These are phyloP conservation scores for Beta corolliflora DNA, from an alignment of 179 eudicot species.

Conservation along the genomic window DNA sequence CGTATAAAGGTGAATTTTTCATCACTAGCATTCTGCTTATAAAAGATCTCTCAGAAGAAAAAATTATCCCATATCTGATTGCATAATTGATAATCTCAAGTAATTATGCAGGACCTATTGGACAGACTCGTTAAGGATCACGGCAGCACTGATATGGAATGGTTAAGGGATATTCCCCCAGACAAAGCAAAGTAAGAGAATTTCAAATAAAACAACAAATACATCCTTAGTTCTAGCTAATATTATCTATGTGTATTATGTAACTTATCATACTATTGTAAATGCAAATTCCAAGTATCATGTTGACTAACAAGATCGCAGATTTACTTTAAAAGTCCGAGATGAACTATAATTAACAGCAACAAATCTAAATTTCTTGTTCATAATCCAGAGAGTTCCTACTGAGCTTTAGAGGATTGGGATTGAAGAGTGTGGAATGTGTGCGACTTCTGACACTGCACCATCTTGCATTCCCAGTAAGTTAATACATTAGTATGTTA, in stretches of 20 bases:
- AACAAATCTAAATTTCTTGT: slow-evolving; percentile 10
- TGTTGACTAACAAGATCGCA: neutral
- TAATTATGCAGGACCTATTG: slow-evolving; percentile 61
- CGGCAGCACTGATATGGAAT: slow-evolving; percentile 80
- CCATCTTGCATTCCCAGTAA: slow-evolving; percentile 96
- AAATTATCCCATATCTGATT: neutral
- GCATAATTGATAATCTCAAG: slow-evolving; percentile 12
- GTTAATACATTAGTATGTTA: slow-evolving; percentile 20
- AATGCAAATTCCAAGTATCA: neutral
- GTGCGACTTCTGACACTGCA: slow-evolving; percentile 84
- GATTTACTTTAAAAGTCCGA: neutral
- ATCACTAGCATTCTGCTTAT: neutral
- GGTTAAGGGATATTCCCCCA: slow-evolving; percentile 87
- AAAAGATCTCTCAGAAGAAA: neutral
- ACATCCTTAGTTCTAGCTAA: neutral
- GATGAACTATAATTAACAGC: neutral
- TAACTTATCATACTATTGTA: neutral
- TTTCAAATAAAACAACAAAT: neutral
- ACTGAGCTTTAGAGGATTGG: slow-evolving; percentile 79
- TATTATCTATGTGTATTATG: neutral
- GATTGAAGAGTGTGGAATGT: slow-evolving; percentile 94
- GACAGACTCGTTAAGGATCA: slow-evolving; percentile 76
- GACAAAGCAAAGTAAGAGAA: slow-evolving; percentile 80
- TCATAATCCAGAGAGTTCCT: slow-evolving; percentile 68
- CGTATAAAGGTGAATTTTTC: slow-evolving; percentile 64